Evolutionary conservation across 2,329 filamentous ascomycete genomes (phyloP).

Genomic region (Aurifilum marmelostoma): DNA sequence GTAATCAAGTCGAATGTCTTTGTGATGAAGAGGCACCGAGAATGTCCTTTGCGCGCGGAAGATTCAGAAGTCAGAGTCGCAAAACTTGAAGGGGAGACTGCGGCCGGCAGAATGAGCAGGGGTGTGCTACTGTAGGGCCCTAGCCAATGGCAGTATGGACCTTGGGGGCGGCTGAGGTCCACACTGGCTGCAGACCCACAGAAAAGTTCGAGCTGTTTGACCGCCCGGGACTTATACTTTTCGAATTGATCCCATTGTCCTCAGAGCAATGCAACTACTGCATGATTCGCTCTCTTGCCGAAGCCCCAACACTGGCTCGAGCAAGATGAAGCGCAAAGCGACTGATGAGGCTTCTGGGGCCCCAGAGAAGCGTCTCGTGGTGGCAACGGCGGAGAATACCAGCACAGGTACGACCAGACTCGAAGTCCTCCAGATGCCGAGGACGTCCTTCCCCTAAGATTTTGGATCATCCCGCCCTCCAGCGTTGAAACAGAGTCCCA

Average conservation of each 20-base stretch:
- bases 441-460: background rate
- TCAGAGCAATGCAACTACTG: background rate
- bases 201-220: slow-evolving; percentile 12
- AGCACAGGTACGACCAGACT: slow-evolving; percentile 12
- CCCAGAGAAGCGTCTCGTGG: slow-evolving; percentile 13
- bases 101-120: slow-evolving; percentile 10
- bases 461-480: no score
- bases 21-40: slow-evolving; percentile 11
- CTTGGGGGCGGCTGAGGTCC: background rate
- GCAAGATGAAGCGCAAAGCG: slow-evolving; percentile 28
- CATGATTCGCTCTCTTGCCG: background rate
- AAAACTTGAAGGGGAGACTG: slow-evolving; percentile 12
- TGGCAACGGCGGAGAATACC: background rate
- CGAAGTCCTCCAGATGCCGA: background rate
- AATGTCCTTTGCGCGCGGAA: slow-evolving; percentile 5
- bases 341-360: slow-evolving; percentile 1
- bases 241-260: background rate
- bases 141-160: background rate
- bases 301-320: background rate
- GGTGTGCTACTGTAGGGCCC: no score
- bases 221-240: background rate
- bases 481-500: background rate
- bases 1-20: background rate
- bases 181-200: slow-evolving; percentile 1
- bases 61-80: slow-evolving; percentile 9